Evolutionary conservation across 2,329 filamentous ascomycete species (phyloP).

Genomic region (Colletotrichum incanum): DNA sequence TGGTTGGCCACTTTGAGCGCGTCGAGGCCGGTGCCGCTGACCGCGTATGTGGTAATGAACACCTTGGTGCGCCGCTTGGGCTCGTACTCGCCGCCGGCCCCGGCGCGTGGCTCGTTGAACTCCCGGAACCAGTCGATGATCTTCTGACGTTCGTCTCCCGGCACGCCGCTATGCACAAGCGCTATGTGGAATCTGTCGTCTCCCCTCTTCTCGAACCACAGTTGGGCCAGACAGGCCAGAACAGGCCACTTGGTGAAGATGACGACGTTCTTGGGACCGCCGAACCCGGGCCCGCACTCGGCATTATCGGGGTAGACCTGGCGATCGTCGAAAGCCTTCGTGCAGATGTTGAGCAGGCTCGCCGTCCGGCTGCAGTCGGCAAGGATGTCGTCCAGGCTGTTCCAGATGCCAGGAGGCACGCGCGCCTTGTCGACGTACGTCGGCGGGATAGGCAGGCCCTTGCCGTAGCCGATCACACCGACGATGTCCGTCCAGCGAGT

Average conservation of each 20-base stretch:
- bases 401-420: background rate
- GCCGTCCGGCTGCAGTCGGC: background rate
- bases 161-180: background rate
- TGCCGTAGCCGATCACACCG: background rate
- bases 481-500: no score
- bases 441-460: background rate
- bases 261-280: background rate
- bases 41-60: background rate
- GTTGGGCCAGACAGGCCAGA: background rate
- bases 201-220: background rate
- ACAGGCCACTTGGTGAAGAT: no score
- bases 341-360: background rate
- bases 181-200: background rate
- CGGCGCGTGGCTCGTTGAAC: background rate
- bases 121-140: background rate
- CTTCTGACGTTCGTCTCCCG: background rate
- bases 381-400: background rate
- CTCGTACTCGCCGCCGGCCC: background rate
- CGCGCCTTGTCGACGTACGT: background rate
- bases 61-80: background rate
- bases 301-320: background rate
- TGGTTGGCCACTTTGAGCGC: constrained; percentile 1
- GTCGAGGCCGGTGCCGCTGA: constrained; percentile 7
- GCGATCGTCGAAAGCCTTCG: background rate
- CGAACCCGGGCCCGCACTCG: background rate